Conservation (phyloP, 352 stramenopile genomes). For the Pythium phragmiticola region DNA sequence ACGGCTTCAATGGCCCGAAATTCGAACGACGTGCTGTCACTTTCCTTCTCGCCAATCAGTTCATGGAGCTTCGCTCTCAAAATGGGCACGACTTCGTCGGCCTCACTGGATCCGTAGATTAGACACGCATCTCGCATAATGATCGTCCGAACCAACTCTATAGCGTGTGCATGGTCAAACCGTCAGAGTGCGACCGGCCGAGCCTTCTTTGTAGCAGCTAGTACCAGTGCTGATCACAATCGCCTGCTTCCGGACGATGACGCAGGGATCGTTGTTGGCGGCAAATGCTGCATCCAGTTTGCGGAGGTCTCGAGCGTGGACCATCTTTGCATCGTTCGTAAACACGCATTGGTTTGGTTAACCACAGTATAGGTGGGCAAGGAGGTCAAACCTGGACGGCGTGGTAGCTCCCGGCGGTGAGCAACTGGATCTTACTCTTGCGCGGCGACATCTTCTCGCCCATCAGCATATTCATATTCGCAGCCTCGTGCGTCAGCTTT, state of each 20-base stretch:
- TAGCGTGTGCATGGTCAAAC: background rate
- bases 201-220: background rate
- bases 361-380: background rate
- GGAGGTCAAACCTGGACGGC: slow-evolving; percentile 5
- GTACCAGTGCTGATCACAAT: slow-evolving; percentile 63
- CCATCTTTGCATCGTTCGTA: slow-evolving; percentile 29
- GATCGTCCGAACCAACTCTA: slow-evolving; percentile 59
- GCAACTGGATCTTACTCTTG: slow-evolving; percentile 17
- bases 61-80: slow-evolving; percentile 54
- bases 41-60: slow-evolving; percentile 21
- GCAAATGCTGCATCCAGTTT: slow-evolving; percentile 70
- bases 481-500: slow-evolving; percentile 17
- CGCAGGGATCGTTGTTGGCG: slow-evolving; percentile 57
- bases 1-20: slow-evolving; percentile 39
- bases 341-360: background rate
- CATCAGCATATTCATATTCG: background rate
- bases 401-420: slow-evolving; percentile 14
- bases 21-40: slow-evolving; percentile 28
- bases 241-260: slow-evolving; percentile 63
- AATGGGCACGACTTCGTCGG: slow-evolving; percentile 38
- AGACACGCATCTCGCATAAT: slow-evolving; percentile 50
- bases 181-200: background rate
- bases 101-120: slow-evolving; percentile 46
- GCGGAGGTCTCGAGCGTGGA: slow-evolving; percentile 64
- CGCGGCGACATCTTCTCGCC: slow-evolving; percentile 7